Conservation (phyloP, 2,329 filamentous ascomycete genomes). For the Fusarium sp. region DNA sequence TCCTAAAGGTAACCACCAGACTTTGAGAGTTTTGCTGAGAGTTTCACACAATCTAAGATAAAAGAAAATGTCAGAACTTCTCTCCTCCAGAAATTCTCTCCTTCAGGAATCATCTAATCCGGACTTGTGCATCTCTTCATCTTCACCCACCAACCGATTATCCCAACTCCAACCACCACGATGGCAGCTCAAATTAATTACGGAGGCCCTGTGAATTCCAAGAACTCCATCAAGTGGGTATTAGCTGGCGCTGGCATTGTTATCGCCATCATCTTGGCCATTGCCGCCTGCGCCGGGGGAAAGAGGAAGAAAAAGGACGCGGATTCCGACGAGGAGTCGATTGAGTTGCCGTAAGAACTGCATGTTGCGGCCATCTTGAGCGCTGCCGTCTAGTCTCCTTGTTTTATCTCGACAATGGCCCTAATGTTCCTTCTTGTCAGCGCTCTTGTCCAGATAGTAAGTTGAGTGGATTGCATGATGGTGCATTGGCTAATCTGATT, state of each 20-base stretch:
- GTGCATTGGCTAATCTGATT: neutral
- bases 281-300: neutral
- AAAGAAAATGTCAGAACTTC: neutral
- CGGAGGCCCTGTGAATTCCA: neutral
- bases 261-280: neutral
- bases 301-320: neutral
- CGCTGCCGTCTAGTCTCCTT: no score
- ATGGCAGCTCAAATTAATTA: neutral
- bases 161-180: neutral
- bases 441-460: neutral
- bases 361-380: no score
- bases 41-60: neutral
- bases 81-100: neutral
- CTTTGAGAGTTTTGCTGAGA: no score
- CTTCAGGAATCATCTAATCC: neutral
- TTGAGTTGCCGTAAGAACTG: no score
- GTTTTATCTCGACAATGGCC: no score
- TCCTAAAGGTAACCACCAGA: rapidly evolving
- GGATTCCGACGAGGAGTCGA: neutral
- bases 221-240: neutral
- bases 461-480: neutral
- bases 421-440: no score
- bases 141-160: neutral
- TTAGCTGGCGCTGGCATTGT: neutral
- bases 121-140: neutral